phyloP scores from a whole-genome alignment of 1,284 basidiomycete genomes.

The Puccinia brachypodii region DNA sequence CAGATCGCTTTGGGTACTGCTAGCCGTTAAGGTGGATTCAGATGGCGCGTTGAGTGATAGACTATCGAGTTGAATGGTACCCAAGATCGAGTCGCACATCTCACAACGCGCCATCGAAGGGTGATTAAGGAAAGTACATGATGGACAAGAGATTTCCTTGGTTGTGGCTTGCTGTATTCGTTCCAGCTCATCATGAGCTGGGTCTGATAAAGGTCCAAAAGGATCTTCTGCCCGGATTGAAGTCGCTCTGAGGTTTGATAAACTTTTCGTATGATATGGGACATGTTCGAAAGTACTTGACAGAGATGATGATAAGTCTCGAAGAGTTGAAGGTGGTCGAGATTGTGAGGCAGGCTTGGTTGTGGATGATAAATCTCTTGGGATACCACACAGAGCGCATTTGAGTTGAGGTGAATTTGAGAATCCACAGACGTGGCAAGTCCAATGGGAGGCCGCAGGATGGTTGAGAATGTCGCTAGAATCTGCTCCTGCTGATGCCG shows the following conservation, averaged over 20 bases:
- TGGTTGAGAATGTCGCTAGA: conserved; percentile 49
- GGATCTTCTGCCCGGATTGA: conserved; percentile 19
- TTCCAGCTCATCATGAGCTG: neutral
- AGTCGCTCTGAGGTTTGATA: neutral
- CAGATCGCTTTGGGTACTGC: conserved; percentile 46
- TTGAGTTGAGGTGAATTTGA: conserved; percentile 22
- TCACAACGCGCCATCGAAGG: conserved; percentile 75
- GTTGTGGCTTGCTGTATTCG: neutral
- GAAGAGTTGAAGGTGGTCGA: conserved; percentile 10
- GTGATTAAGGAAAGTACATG: conserved; percentile 91
- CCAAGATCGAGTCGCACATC: conserved; percentile 75
- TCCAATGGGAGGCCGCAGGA: conserved; percentile 32
- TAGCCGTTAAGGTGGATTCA: conserved; percentile 52
- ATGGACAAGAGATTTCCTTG: conserved; percentile 67
- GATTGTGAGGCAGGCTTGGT: neutral
- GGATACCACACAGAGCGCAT: conserved; percentile 33
- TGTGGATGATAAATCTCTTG: conserved; percentile 12
- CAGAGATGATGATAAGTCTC: neutral
- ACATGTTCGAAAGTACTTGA: neutral
- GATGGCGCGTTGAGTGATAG: conserved; percentile 51
- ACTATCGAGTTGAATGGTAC: conserved; percentile 45
- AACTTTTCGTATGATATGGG: neutral
- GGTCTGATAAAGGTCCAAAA: conserved; percentile 35
- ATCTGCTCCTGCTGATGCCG: no score
- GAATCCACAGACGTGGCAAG: conserved; percentile 50